Conservation (phyloP, 495 filamentous ascomycete genomes). For the Aspergillus haitiensis region DNA sequence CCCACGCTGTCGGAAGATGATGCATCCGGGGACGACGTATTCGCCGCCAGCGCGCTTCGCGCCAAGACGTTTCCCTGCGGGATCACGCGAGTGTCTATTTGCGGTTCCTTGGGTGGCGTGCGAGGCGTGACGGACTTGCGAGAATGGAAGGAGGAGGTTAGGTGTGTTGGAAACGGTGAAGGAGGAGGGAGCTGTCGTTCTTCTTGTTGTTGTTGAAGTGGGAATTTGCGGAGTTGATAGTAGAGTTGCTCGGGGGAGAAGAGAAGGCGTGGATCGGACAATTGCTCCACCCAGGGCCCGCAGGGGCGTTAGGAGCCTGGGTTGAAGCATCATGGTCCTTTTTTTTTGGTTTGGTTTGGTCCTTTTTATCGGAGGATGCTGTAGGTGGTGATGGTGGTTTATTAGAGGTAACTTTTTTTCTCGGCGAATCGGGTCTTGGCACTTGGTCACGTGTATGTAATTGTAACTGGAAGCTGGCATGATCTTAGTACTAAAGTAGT, state of each 20-base stretch:
- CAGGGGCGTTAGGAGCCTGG: conserved; percentile 43
- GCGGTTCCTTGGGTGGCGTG: conserved; percentile 87
- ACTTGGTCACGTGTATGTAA: conserved; percentile 27
- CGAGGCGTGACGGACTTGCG: conserved; percentile 68
- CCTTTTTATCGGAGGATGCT: background rate
- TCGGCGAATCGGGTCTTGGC: conserved; percentile 32
- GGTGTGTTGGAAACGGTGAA: conserved; percentile 30
- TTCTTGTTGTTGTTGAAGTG: conserved; percentile 36
- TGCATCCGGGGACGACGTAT: conserved; percentile 91
- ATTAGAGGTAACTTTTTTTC: conserved; percentile 35
- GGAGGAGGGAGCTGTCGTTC: conserved; percentile 1
- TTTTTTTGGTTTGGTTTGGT: background rate
- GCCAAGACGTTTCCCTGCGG: conserved; percentile 88
- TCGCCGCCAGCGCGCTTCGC: conserved; percentile 90
- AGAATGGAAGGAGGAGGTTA: conserved; percentile 37
- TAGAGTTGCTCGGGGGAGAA: conserved; percentile 25
- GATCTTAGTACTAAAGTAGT: background rate
- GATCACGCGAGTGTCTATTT: conserved; percentile 76
- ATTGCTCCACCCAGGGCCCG: conserved; percentile 44
- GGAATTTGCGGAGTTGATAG: conserved; percentile 36
- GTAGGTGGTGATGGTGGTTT: conserved; percentile 11
- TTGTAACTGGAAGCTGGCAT: conserved; percentile 11
- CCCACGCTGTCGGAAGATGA: conserved; percentile 95
- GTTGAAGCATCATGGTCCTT: conserved; percentile 40
- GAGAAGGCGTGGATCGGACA: conserved; percentile 28